These are phyloP conservation scores for Pichia sp. DNA, from an alignment of 1,139 yeast genomes.

Conservation along the genomic window DNA sequence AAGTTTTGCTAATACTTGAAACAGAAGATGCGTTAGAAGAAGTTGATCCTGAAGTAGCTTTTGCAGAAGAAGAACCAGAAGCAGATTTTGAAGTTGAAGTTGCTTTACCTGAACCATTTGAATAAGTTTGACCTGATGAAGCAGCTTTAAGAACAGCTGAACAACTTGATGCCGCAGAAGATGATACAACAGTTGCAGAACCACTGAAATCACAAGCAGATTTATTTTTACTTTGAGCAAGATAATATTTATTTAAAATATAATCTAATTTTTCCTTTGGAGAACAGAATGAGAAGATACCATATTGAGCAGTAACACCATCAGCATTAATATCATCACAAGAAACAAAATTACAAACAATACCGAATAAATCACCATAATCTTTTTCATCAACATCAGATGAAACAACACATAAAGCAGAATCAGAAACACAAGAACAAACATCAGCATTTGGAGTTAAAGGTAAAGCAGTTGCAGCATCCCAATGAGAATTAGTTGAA, in stretches of 20 bases:
- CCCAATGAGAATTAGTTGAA: slow-evolving; percentile 44
- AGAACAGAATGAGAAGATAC: slow-evolving; percentile 61
- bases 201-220: slow-evolving; percentile 67
- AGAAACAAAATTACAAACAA: slow-evolving; percentile 47
- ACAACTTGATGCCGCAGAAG: slow-evolving; percentile 33
- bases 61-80: slow-evolving; percentile 24
- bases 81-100: slow-evolving; percentile 27
- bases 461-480: slow-evolving; percentile 60
- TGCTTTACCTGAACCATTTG: slow-evolving; percentile 24
- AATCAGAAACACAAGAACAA: slow-evolving; percentile 53
- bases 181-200: slow-evolving; percentile 41
- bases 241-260: slow-evolving; percentile 60
- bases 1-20: slow-evolving; percentile 18
- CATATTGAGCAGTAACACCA: slow-evolving; percentile 58
- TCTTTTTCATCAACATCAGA: slow-evolving; percentile 43
- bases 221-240: slow-evolving; percentile 36
- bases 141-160: slow-evolving; percentile 36
- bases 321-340: slow-evolving; percentile 53
- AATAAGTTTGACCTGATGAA: slow-evolving; percentile 35
- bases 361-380: slow-evolving; percentile 50
- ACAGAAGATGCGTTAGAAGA: slow-evolving; percentile 21
- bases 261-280: slow-evolving; percentile 58
- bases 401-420: slow-evolving; percentile 50
- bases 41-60: slow-evolving; percentile 31
- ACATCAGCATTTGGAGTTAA: slow-evolving; percentile 64